A percentile compares a stretch with the other conserved stretches of the same genome.
Conservation (phyloP, 176 grass and related monocot species). For the Areca catechu region DNA sequence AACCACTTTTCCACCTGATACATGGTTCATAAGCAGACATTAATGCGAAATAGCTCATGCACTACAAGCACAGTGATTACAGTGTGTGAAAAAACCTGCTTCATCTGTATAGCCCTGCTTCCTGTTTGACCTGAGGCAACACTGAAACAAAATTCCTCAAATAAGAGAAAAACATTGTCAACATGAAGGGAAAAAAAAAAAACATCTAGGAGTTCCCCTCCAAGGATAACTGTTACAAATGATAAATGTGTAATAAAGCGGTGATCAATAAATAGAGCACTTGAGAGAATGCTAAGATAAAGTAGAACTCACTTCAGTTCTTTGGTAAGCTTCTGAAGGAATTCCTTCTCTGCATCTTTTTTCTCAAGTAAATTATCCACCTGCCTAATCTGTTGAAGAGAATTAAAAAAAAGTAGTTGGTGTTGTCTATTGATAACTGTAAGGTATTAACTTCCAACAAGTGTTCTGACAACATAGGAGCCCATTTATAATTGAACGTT, state of each 20-base stretch:
- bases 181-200: background rate
- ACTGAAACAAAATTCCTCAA: constrained; percentile 23
- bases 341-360: constrained; percentile 28
- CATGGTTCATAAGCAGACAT: constrained; percentile 10
- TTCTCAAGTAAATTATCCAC: constrained; percentile 37
- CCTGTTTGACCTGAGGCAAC: constrained; percentile 24
- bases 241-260: no score
- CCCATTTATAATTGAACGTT: no score
- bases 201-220: background rate
- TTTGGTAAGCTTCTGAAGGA: constrained; percentile 43
- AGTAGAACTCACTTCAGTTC: constrained; percentile 39
- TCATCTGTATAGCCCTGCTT: constrained; percentile 40
- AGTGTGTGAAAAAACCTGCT: constrained; percentile 28
- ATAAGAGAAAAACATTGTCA: constrained; percentile 13
- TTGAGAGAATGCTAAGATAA: background rate
- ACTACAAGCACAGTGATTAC: constrained; percentile 12
- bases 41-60: background rate
- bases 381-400: constrained; percentile 28
- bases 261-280: no score
- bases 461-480: no score
- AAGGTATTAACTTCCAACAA: no score
- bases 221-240: background rate
- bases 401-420: no score
- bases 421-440: no score
- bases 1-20: constrained; percentile 51